These are phyloP conservation scores for Pleurotus citrinopileatus DNA, from an alignment of 768 basidiomycete species.

Conservation along the genomic window DNA sequence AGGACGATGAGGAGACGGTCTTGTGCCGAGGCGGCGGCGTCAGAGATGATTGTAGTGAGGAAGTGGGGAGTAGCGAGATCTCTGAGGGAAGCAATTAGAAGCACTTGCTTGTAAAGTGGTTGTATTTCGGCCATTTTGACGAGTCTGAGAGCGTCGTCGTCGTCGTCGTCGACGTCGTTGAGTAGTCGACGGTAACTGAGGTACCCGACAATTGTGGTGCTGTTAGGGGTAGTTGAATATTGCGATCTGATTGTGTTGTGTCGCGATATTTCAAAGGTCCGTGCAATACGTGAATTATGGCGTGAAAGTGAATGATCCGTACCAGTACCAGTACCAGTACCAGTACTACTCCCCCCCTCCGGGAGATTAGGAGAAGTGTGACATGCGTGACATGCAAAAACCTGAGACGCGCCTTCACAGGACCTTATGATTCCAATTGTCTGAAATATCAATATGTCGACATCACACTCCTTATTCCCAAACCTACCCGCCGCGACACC, in stretches of 20 bases:
- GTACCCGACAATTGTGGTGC: background rate
- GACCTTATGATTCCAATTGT: too few relatives aligned
- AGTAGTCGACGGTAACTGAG: background rate
- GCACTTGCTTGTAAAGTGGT: slow-evolving; percentile 20
- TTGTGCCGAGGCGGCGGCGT: slow-evolving; percentile 45
- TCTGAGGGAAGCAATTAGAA: slow-evolving; percentile 56
- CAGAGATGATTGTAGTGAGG: slow-evolving; percentile 50
- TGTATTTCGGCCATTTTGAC: slow-evolving; percentile 9
- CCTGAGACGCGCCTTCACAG: too few relatives aligned
- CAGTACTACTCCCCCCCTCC: too few relatives aligned
- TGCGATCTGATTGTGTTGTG: too few relatives aligned
- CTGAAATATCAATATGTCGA: slow-evolving; percentile 2
- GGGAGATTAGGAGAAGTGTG: background rate
- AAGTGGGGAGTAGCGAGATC: slow-evolving; percentile 50
- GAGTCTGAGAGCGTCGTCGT: background rate
- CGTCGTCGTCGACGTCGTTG: background rate
- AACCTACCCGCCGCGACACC: background rate
- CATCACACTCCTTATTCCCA: slow-evolving; percentile 5
- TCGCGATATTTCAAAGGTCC: too few relatives aligned
- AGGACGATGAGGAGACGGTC: slow-evolving; percentile 60
- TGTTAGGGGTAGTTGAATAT: too few relatives aligned
- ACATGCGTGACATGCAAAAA: slow-evolving; percentile 1
- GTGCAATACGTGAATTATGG: too few relatives aligned
- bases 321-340: too few relatives aligned
- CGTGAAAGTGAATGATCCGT: too few relatives aligned